phyloP scores from a whole-genome alignment of 1,284 basidiomycete genomes.

The Heimioporus retisporus region DNA sequence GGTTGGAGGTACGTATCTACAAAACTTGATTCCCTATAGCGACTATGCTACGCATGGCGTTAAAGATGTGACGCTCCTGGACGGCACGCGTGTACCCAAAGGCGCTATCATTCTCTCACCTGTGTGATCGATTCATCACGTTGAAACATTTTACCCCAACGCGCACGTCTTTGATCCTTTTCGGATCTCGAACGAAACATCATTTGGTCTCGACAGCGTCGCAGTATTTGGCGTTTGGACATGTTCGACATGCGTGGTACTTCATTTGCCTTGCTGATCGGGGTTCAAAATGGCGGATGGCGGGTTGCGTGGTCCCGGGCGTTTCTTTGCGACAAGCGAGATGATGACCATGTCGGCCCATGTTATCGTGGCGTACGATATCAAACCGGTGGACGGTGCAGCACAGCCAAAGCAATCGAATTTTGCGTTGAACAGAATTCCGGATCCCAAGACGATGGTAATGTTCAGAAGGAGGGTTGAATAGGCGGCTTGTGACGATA shows the following conservation, averaged over 20 bases:
- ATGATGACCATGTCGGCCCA: constrained; percentile 25
- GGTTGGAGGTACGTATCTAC: constrained; percentile 33
- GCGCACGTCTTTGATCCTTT: constrained; percentile 44
- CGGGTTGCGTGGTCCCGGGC: constrained; percentile 14
- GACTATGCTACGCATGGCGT: constrained; percentile 42
- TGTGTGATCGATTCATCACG: constrained; percentile 34
- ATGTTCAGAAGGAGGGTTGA: constrained; percentile 25
- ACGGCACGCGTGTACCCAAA: constrained; percentile 52
- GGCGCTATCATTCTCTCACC: constrained; percentile 43
- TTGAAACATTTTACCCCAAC: constrained; percentile 36
- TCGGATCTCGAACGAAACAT: constrained; percentile 40
- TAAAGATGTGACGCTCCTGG: constrained; percentile 52
- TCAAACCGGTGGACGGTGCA: constrained; percentile 28
- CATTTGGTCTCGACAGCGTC: constrained; percentile 24
- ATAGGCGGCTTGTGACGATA: background rate
- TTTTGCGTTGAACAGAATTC: background rate
- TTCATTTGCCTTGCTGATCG: background rate
- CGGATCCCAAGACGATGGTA: constrained; percentile 19
- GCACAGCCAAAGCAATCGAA: constrained; percentile 22
- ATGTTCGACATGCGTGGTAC: constrained; percentile 27
- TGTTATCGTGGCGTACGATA: constrained; percentile 17
- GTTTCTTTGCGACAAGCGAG: constrained; percentile 17
- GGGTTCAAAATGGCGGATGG: background rate
- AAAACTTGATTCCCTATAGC: constrained; percentile 30
- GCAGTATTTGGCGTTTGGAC: constrained; percentile 25